Evolutionary conservation across 306 rosid species (phyloP).

Genomic region (Castanospermum australe): DNA sequence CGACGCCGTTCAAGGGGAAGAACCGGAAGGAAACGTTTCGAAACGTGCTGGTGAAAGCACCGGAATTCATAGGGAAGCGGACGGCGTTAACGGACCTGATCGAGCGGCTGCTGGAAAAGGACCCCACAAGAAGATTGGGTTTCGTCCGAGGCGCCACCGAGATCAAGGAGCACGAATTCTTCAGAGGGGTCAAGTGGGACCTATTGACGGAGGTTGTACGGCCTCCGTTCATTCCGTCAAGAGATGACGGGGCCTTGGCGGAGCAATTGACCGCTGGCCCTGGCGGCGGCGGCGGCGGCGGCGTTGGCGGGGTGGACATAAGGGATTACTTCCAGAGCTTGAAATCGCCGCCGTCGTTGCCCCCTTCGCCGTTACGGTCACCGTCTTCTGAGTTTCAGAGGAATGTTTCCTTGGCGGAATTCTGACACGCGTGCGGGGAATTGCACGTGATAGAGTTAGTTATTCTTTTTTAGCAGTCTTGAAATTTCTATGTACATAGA

Average conservation of each 20-base stretch:
- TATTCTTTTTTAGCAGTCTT: background rate
- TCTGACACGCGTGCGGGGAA: slow-evolving; percentile 36
- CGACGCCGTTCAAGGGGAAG: slow-evolving; percentile 94
- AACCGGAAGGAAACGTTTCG: slow-evolving; percentile 80
- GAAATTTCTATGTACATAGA: slow-evolving; percentile 28
- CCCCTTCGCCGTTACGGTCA: slow-evolving; percentile 56
- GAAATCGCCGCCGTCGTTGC: slow-evolving; percentile 53
- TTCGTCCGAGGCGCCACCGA: slow-evolving; percentile 67
- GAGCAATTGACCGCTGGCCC: background rate
- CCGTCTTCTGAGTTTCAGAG: slow-evolving; percentile 29
- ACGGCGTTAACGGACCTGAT: slow-evolving; percentile 70
- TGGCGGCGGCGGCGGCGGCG: background rate
- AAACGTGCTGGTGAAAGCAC: slow-evolving; percentile 54
- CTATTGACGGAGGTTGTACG: slow-evolving; percentile 58
- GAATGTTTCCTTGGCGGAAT: slow-evolving; percentile 39
- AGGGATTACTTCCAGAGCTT: slow-evolving; percentile 52
- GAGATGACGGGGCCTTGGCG: slow-evolving; percentile 35
- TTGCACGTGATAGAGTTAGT: slow-evolving; percentile 29
- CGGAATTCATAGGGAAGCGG: slow-evolving; percentile 63
- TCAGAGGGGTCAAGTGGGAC: slow-evolving; percentile 82
- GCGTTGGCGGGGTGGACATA: slow-evolving; percentile 25
- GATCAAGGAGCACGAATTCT: slow-evolving; percentile 81
- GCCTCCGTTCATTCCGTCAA: slow-evolving; percentile 71
- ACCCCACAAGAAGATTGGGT: slow-evolving; percentile 72
- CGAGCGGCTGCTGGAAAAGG: slow-evolving; percentile 64